Evolutionary conservation across 1,139 yeast genomes (phyloP).

Genomic region (Yamadazyma pseudoaaseri): DNA sequence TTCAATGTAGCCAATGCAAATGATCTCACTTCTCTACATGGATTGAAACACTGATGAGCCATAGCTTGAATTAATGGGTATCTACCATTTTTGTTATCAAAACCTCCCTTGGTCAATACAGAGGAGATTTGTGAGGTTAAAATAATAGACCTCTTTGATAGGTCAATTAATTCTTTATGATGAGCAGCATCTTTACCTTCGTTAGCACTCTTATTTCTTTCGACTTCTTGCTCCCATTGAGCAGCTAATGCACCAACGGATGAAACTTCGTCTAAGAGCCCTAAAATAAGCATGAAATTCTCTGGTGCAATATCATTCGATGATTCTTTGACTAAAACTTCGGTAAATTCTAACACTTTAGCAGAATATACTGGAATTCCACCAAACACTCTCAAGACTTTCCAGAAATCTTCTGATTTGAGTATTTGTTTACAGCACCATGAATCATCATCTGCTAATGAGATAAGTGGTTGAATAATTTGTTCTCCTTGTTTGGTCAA

Average conservation of each 20-base stretch:
- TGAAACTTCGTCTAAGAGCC: conserved; percentile 75
- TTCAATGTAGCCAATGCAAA: conserved; percentile 62
- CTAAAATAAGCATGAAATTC: conserved; percentile 65
- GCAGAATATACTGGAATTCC: conserved; percentile 52
- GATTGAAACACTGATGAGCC: conserved; percentile 86
- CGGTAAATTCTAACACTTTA: conserved; percentile 50
- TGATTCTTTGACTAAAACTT: conserved; percentile 37
- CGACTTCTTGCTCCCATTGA: conserved; percentile 67
- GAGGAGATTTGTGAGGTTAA: conserved; percentile 53
- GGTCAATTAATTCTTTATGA: conserved; percentile 51
- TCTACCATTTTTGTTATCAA: conserved; percentile 29
- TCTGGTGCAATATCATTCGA: conserved; percentile 39
- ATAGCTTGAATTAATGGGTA: conserved; percentile 73
- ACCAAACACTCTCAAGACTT: conserved; percentile 54
- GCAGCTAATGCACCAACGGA: conserved; percentile 82
- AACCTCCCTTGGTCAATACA: conserved; percentile 21
- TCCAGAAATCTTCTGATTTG: conserved; percentile 61
- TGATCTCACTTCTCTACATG: conserved; percentile 72
- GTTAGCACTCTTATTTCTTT: conserved; percentile 17
- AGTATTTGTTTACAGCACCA: conserved; percentile 44
- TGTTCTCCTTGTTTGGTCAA: conserved; percentile 49
- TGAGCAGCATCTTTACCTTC: conserved; percentile 34
- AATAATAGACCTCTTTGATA: conserved; percentile 62
- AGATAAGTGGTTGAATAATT: conserved; percentile 52
- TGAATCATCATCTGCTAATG: conserved; percentile 48